A percentile compares a stretch with the other conserved stretches of the same genome.
These are phyloP conservation scores for Candida ulmi DNA, from an alignment of 805 yeast genomes.

Conservation along the genomic window DNA sequence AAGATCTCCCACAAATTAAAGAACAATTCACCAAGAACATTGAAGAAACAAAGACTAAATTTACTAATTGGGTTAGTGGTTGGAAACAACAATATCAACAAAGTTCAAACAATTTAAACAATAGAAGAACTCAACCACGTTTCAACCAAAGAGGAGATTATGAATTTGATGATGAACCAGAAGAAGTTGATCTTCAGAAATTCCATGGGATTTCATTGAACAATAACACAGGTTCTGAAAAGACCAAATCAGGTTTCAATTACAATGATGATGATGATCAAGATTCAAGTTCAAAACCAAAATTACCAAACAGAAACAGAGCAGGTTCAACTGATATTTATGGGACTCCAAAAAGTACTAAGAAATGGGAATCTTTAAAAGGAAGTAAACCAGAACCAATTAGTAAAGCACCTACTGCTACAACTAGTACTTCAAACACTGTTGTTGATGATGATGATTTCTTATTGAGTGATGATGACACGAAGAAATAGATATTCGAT, in stretches of 20 bases:
- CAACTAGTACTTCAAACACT: background rate
- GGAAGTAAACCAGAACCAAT: slow-evolving; percentile 22
- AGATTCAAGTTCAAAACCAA: slow-evolving; percentile 2
- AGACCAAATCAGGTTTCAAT: slow-evolving; percentile 4
- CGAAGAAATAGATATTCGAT: background rate
- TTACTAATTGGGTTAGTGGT: slow-evolving; percentile 58
- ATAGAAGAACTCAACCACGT: slow-evolving; percentile 12
- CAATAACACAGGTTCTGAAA: slow-evolving; percentile 23
- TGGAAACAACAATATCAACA: slow-evolving; percentile 22
- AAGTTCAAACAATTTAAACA: slow-evolving; percentile 14
- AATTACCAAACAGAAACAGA: slow-evolving; percentile 28
- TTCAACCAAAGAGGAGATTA: slow-evolving; percentile 18
- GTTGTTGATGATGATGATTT: slow-evolving; percentile 37
- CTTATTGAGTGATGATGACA: slow-evolving; percentile 26
- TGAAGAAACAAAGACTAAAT: slow-evolving; percentile 72
- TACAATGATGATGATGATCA: no score
- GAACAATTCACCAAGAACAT: slow-evolving; percentile 68
- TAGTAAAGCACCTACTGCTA: slow-evolving; percentile 10
- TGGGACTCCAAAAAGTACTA: slow-evolving; percentile 16
- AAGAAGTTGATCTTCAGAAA: slow-evolving; percentile 40
- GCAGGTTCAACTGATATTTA: slow-evolving; percentile 23
- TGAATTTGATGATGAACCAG: slow-evolving; percentile 48
- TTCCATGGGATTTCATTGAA: slow-evolving; percentile 44
- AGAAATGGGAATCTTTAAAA: slow-evolving; percentile 39
- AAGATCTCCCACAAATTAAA: slow-evolving; percentile 53